A percentile compares a stretch with the other conserved stretches of the same genome.
Conservation (phyloP, 768 basidiomycete species). For the Termitomyces sp. region DNA sequence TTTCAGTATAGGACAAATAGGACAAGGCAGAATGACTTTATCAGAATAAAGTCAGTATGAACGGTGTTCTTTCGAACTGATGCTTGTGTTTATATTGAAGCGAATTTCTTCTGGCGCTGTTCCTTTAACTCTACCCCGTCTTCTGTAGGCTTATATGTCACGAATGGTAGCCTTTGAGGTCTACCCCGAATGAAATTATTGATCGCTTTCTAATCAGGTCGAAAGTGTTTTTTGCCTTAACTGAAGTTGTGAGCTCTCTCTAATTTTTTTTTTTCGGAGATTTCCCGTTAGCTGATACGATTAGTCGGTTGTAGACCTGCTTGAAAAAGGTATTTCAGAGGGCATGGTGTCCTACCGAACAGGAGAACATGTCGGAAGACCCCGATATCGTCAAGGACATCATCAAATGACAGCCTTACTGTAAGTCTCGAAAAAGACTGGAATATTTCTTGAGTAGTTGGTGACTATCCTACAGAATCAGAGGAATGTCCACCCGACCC, state of each 20-base stretch:
- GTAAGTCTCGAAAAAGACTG: constrained; percentile 13
- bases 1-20: not conserved
- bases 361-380: constrained; percentile 17
- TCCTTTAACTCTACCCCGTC: constrained; percentile 17
- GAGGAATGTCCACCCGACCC: too few relatives aligned
- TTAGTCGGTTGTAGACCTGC: constrained; percentile 19
- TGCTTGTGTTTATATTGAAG: not conserved
- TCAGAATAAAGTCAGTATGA: constrained; percentile 1
- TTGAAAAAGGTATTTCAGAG: constrained; percentile 18
- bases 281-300: not conserved
- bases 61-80: not conserved
- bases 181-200: constrained; percentile 10
- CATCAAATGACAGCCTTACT: constrained; percentile 23
- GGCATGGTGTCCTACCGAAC: constrained; percentile 13
- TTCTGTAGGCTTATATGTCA: constrained; percentile 17
- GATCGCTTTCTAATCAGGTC: constrained; percentile 21
- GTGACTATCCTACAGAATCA: constrained; percentile 1
- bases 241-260: constrained; percentile 16
- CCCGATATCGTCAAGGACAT: constrained; percentile 20
- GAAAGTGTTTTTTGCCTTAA: constrained; percentile 22
- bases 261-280: not conserved
- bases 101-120: constrained; percentile 14
- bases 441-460: not conserved
- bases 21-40: not conserved
- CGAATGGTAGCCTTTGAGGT: constrained; percentile 16